Evolutionary conservation across 2,329 filamentous ascomycete species (phyloP).

Genomic region (Penicillium hordei): DNA sequence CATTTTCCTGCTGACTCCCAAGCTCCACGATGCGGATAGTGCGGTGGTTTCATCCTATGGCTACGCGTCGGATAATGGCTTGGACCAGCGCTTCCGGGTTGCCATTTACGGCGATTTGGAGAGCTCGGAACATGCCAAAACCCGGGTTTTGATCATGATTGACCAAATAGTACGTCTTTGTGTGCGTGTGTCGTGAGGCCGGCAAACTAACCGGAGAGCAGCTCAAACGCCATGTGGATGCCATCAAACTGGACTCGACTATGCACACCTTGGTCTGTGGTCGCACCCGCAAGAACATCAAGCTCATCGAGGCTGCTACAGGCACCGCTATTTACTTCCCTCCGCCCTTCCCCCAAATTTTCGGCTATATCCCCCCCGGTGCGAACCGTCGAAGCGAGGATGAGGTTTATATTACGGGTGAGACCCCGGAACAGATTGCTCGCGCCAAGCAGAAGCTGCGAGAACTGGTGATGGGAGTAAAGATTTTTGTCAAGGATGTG

Average conservation of each 20-base stretch:
- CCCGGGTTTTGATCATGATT: constrained; percentile 92
- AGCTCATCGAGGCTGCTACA: constrained; percentile 91
- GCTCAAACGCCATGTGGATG: constrained; percentile 66
- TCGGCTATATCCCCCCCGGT: constrained; percentile 81
- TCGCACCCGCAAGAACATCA: constrained; percentile 94
- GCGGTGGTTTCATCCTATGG: constrained; percentile 71
- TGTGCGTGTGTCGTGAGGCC: constrained; percentile 9
- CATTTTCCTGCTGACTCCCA: constrained; percentile 91
- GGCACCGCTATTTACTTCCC: constrained; percentile 98
- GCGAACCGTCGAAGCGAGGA: constrained; percentile 79
- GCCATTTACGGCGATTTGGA: constrained; percentile 94
- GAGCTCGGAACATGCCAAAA: constrained; percentile 96
- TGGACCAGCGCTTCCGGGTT: constrained; percentile 85
- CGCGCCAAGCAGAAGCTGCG: constrained; percentile 88
- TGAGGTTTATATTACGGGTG: constrained; percentile 93
- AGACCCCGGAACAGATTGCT: constrained; percentile 78
- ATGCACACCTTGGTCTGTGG: constrained; percentile 92
- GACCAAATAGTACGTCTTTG: constrained; percentile 72
- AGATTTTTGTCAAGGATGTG: constrained; percentile 88
- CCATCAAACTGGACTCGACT: constrained; percentile 77
- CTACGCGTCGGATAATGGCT: constrained; percentile 74
- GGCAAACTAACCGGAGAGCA: constrained; percentile 30
- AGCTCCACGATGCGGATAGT: constrained; percentile 74
- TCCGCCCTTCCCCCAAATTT: constrained; percentile 86
- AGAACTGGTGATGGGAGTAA: constrained; percentile 76